A percentile compares a stretch with the other conserved stretches of the same genome.
Conservation (phyloP, 768 basidiomycete species). For the Tulasnella sp. region DNA sequence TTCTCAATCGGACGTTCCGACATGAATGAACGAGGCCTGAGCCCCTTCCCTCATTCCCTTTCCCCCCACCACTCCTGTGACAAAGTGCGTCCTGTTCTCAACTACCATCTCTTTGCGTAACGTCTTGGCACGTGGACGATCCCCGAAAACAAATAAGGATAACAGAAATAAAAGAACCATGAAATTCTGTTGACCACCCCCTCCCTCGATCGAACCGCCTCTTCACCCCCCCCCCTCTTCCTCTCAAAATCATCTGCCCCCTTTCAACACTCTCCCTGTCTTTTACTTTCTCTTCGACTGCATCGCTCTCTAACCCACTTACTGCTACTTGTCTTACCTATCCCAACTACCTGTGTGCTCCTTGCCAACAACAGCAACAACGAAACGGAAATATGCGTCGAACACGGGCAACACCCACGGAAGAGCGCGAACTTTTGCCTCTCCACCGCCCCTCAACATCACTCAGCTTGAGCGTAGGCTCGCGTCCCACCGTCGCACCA, state of each 20-base stretch:
- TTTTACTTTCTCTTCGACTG: not conserved
- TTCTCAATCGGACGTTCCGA: slow-evolving; percentile 11
- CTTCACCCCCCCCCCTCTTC: not conserved
- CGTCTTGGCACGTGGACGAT: too few relatives aligned
- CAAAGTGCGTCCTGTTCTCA: too few relatives aligned
- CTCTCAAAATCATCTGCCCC: too few relatives aligned
- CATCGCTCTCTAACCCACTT: too few relatives aligned
- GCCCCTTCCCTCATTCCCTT: too few relatives aligned
- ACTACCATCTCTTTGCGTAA: too few relatives aligned
- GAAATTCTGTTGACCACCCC: too few relatives aligned
- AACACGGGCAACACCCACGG: not conserved
- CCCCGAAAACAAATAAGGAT: too few relatives aligned
- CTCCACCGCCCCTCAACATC: slow-evolving; percentile 11
- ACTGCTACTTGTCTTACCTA: not conserved
- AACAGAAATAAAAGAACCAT: too few relatives aligned
- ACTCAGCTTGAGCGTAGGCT: slow-evolving; percentile 7
- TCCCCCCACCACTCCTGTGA: too few relatives aligned
- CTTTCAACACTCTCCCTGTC: not conserved
- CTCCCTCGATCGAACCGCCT: too few relatives aligned
- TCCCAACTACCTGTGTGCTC: not conserved
- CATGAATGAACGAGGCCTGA: not conserved
- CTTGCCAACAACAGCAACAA: too few relatives aligned
- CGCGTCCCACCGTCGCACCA: not conserved
- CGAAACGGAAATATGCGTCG: not conserved
- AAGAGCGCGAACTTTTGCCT: slow-evolving; percentile 3